A percentile compares a stretch with the other conserved stretches of the same genome.
Evolutionary conservation across 2,329 filamentous ascomycete species (phyloP).

Genomic region (Boeremia exigua): DNA sequence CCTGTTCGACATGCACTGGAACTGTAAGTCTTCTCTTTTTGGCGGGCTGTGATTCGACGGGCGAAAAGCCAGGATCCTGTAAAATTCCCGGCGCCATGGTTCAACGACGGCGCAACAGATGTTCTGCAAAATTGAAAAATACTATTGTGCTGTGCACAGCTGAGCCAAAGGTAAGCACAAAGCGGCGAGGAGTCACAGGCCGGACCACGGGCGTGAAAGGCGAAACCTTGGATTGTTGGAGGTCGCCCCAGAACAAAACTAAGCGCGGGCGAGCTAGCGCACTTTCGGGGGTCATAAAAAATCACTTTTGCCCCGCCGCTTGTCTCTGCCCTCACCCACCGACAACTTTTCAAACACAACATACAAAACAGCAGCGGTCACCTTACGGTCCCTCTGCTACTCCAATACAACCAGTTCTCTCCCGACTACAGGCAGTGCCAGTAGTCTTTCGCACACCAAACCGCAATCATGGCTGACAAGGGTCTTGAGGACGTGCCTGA

Average conservation of each 20-base stretch:
- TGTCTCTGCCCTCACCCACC: conserved; percentile 36
- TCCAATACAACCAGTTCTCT: conserved; percentile 47
- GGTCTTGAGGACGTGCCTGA: conserved; percentile 98
- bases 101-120: conserved; percentile 3
- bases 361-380: conserved; percentile 21
- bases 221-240: conserved; percentile 8
- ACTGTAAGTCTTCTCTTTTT: conserved; percentile 44
- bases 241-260: conserved; percentile 8
- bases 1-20: conserved; percentile 23
- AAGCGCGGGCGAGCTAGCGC: conserved; percentile 14
- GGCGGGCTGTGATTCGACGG: conserved; percentile 41
- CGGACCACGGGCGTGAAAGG: conserved; percentile 6
- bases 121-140: conserved; percentile 11
- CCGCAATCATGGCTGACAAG: conserved; percentile 98
- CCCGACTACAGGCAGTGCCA: conserved; percentile 19
- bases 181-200: conserved; percentile 10
- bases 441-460: conserved; percentile 44
- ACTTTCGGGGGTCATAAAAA: conserved; percentile 24
- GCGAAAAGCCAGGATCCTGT: conserved; percentile 28
- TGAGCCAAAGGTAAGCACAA: conserved; percentile 1
- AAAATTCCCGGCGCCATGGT: conserved; percentile 45
- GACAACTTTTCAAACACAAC: conserved; percentile 34
- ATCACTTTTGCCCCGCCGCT: conserved; percentile 25
- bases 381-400: conserved; percentile 19
- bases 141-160: conserved; percentile 7